These are phyloP conservation scores for Hibiscus mutabilis DNA, from an alignment of 345 rosid species.

Conservation along the genomic window DNA sequence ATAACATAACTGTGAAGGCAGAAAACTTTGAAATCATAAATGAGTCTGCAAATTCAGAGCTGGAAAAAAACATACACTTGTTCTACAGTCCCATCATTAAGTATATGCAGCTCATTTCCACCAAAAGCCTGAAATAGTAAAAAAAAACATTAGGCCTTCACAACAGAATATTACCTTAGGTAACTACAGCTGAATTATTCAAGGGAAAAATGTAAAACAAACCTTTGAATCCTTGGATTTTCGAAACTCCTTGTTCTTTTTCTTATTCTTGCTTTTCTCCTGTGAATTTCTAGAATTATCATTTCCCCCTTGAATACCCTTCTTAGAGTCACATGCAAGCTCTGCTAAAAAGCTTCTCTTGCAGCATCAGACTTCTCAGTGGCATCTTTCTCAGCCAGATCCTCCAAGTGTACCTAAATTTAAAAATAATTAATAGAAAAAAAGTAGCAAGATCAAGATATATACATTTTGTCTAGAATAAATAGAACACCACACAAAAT, in stretches of 20 bases:
- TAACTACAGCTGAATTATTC: not conserved
- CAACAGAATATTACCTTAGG: constrained; percentile 4
- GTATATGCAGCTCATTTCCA: constrained; percentile 36
- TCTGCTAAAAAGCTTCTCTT: constrained; percentile 88
- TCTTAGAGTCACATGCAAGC: constrained; percentile 85
- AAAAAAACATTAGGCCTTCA: constrained; percentile 16
- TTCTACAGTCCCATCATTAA: constrained; percentile 41
- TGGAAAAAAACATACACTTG: constrained; percentile 37
- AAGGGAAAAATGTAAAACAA: constrained; percentile 6
- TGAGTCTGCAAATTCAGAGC: not conserved
- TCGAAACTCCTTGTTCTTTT: constrained; percentile 59
- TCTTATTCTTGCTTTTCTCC: constrained; percentile 83
- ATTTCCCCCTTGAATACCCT: constrained; percentile 51
- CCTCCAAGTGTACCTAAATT: constrained; percentile 73
- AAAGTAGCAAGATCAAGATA: constrained; percentile 2
- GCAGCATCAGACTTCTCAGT: constrained; percentile 97
- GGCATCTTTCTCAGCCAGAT: constrained; percentile 89
- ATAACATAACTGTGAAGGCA: not conserved
- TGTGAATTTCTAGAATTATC: constrained; percentile 48
- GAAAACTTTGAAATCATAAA: not conserved
- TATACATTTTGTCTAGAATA: not conserved
- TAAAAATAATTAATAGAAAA: constrained; percentile 5
- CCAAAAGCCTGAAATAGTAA: constrained; percentile 38
- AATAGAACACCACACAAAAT: not conserved
- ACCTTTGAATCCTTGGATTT: constrained; percentile 81